Conservation (phyloP, 23 red algal species). For the Gracilaria gracilis region DNA sequence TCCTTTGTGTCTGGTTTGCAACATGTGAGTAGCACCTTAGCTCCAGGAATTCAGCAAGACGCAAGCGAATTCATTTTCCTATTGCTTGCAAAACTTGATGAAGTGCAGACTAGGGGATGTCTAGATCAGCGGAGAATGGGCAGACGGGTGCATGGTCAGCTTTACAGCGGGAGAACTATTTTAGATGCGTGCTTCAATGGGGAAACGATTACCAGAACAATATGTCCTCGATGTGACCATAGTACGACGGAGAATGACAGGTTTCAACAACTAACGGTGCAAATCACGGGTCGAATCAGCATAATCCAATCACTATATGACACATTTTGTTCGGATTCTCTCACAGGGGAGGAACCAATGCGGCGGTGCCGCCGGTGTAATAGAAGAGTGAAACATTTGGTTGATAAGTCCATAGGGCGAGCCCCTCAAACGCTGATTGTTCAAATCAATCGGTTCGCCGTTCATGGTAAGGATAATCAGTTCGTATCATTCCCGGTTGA, state of each 20-base stretch:
- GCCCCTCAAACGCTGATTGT: background rate
- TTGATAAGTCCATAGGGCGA: background rate
- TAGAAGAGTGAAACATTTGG: background rate
- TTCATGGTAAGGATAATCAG: background rate
- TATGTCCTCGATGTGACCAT: background rate
- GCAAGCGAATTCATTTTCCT: slow-evolving; percentile 7
- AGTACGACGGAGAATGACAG: background rate
- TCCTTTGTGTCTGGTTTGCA: background rate
- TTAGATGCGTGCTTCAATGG: background rate
- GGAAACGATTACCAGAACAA: background rate
- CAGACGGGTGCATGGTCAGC: background rate
- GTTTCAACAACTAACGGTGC: background rate
- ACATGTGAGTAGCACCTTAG: background rate
- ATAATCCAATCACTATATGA: background rate
- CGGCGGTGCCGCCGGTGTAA: background rate
- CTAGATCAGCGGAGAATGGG: background rate
- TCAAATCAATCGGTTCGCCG: background rate
- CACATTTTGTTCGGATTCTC: background rate
- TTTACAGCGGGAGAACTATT: background rate
- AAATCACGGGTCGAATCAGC: background rate
- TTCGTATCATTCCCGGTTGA: background rate
- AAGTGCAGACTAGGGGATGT: background rate
- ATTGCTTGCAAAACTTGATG: background rate
- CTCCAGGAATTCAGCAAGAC: background rate
- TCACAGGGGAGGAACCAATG: background rate